phyloP scores from a whole-genome alignment of 768 basidiomycete genomes.

The Russula compacta region DNA sequence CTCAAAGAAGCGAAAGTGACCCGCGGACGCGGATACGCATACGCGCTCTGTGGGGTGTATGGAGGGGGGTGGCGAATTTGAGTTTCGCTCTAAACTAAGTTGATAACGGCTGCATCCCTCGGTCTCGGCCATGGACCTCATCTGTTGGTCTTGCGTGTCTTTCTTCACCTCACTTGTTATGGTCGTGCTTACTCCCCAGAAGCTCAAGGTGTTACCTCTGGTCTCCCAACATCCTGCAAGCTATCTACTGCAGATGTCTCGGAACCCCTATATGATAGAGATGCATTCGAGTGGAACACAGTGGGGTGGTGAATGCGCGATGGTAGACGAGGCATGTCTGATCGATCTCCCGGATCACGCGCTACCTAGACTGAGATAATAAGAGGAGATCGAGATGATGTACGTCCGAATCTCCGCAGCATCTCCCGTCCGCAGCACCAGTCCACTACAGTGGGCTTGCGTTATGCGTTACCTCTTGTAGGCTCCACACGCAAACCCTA shows the following conservation, averaged over 20 bases:
- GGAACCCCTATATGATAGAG: neutral
- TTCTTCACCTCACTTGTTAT: neutral
- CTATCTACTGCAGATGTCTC: neutral
- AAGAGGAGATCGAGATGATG: too few species aligned
- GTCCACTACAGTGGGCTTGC: too few species aligned
- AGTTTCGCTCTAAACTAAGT: neutral
- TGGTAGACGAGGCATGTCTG: neutral
- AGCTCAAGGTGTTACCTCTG: neutral
- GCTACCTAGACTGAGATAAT: neutral
- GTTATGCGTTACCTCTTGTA: too few species aligned
- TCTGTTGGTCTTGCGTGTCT: neutral
- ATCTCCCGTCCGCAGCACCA: too few species aligned
- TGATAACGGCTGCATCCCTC: neutral
- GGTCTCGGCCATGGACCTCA: neutral
- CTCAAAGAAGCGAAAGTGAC: neutral
- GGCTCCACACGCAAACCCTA: too few species aligned
- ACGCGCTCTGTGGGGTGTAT: too few species aligned
- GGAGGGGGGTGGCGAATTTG: neutral
- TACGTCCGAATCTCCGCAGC: too few species aligned
- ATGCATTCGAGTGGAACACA: too few species aligned
- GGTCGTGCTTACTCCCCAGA: neutral
- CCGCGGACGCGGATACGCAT: neutral
- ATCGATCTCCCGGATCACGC: neutral
- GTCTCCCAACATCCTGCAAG: neutral
- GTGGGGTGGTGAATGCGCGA: neutral